Evolutionary conservation across 495 filamentous ascomycete genomes (phyloP), one percentile per base, ranked within the genome.

Genomic region (Penicillium flavigenum): DNA sequence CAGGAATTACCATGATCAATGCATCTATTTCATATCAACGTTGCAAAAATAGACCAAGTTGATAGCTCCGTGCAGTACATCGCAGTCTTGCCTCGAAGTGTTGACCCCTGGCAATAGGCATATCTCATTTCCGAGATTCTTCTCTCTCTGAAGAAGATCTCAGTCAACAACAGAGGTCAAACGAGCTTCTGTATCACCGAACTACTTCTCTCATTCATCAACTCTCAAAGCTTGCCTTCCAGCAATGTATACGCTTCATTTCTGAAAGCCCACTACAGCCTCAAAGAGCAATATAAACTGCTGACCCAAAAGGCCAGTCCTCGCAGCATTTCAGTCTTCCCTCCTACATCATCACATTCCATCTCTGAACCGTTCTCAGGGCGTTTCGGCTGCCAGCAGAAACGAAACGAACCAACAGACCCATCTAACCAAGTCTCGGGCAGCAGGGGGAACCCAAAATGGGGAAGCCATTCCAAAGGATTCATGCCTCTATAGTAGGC

Each of bases 401-500:
- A 4, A 27, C 44, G 10, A 16, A 26, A 24, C 22, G 12, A 14
- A 7, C 6, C 26, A 46, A 0, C 14, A 27, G 10, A 16, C 44
- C 3, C 14, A 17, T 8, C 22, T 4, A 43, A 4, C 5, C 10
- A n/a, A 27, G 5, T 9, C 24, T 8, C 44, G 16, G 24, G 3
- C 3, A 46, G 22, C 14, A 41, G 32, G 7, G 2, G 14, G 38
- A 19, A 19, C 20, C 9, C 55, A 64, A 49, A 10, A 76, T 76
- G 73, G 68, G 61, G 0, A 74, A 68, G n/a, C 51, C 68, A 1
- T 73, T 78, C 27, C 31, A 64, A 17, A 66, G 63, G 2, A 51
- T 76, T 16, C 47, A 63, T 36, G 63, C 59, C 7, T 59, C 62
- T 24, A 63, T 61, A 2, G 62, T 68, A 1, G 82, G 81, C 6